These are phyloP conservation scores for Fusarium concolor DNA, from an alignment of 2,329 filamentous ascomycete genomes.

Conservation along the genomic window DNA sequence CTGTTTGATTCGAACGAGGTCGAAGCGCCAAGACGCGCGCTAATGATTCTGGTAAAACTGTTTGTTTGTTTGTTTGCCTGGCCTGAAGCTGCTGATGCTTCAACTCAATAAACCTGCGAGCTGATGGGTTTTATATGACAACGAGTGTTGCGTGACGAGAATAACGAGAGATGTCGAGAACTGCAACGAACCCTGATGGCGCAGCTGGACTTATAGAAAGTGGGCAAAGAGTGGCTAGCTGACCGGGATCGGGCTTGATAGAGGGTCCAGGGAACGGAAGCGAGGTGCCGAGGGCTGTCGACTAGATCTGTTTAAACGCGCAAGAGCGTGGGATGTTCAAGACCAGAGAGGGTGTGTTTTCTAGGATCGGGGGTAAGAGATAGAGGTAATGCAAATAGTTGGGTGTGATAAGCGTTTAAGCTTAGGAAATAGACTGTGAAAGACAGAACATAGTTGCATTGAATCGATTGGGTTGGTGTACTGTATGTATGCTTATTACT, in stretches of 20 bases:
- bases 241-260: slow-evolving; percentile 23
- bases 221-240: slow-evolving; percentile 23
- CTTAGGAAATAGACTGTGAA: not conserved
- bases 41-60: slow-evolving; percentile 4
- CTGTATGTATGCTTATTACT: not conserved
- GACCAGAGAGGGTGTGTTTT: slow-evolving; percentile 1
- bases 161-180: not conserved
- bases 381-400: not conserved
- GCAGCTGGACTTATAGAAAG: slow-evolving; percentile 28
- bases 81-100: slow-evolving; percentile 7
- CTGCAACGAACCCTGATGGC: slow-evolving; percentile 36
- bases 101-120: slow-evolving; percentile 14
- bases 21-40: slow-evolving; percentile 35
- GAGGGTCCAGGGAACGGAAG: slow-evolving; percentile 29
- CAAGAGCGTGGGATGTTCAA: slow-evolving; percentile 19
- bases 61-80: not conserved
- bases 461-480: not conserved
- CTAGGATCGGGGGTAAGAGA: slow-evolving; percentile 7
- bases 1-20: slow-evolving; percentile 33
- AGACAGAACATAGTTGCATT: not conserved
- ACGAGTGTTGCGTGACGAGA: not conserved
- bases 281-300: slow-evolving; percentile 40
- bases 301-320: slow-evolving; percentile 12
- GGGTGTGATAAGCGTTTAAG: not conserved
- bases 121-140: slow-evolving; percentile 18